Conservation (phyloP, 805 yeast species). For the Vanderwaltozyma verrucispora region DNA sequence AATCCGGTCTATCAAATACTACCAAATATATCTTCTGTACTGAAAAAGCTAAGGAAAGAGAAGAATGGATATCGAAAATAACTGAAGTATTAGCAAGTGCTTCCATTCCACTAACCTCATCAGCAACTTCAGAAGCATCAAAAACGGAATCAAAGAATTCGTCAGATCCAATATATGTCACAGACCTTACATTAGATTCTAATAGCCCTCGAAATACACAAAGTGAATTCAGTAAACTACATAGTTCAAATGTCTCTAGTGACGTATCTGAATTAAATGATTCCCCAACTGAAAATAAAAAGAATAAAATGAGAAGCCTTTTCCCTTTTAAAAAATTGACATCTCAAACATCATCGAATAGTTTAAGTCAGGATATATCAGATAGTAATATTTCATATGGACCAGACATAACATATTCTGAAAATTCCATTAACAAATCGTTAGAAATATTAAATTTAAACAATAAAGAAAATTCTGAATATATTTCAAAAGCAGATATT, state of each 20-base stretch:
- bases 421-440: conserved; percentile 20
- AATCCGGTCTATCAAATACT: conserved; percentile 27
- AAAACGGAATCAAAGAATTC: conserved; percentile 2
- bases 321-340: conserved; percentile 44
- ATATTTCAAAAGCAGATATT: background rate
- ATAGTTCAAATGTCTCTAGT: background rate
- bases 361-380: background rate
- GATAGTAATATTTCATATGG: background rate
- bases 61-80: conserved; percentile 51
- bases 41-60: conserved; percentile 68
- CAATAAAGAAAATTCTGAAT: background rate
- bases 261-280: background rate
- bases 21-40: conserved; percentile 64
- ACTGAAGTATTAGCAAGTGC: conserved; percentile 25
- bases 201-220: background rate
- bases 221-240: background rate
- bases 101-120: conserved; percentile 2
- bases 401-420: conserved; percentile 9
- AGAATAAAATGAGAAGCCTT: conserved; percentile 44
- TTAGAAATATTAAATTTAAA: conserved; percentile 25
- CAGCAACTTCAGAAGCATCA: background rate
- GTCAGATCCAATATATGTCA: conserved; percentile 13
- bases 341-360: conserved; percentile 3
- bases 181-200: conserved; percentile 8
- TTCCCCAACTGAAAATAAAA: conserved; percentile 6